A percentile compares a stretch with the other conserved stretches of the same genome.
These are phyloP conservation scores for Penicillium sp. DNA, from an alignment of 2,329 filamentous ascomycete genomes.

Conservation along the genomic window DNA sequence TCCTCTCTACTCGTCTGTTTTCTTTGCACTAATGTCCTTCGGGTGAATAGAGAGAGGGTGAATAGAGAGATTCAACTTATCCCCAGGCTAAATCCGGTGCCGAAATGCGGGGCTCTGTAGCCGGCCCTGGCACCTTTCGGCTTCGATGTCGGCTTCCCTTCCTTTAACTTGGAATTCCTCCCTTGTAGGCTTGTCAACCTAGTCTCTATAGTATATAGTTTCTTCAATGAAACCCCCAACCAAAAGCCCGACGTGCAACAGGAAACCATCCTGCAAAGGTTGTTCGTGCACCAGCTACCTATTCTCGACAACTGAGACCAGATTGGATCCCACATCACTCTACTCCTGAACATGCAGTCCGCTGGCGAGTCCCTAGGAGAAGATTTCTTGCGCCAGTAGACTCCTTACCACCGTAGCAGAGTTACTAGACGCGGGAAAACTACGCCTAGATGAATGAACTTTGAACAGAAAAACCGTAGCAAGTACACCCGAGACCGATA, in stretches of 20 bases:
- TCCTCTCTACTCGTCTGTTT: not conserved
- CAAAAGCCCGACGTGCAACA: not conserved
- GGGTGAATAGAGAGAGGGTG: not conserved
- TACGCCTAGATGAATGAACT: not conserved
- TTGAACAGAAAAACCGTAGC: conserved; percentile 13
- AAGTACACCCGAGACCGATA: too few species aligned
- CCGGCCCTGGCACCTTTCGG: not conserved
- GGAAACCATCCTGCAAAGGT: not conserved
- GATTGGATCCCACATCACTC: too few species aligned
- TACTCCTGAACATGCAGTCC: not conserved
- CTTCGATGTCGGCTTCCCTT: not conserved
- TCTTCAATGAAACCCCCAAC: not conserved
- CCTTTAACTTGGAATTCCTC: not conserved
- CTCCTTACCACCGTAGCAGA: not conserved
- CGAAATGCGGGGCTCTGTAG: not conserved
- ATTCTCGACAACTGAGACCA: too few species aligned
- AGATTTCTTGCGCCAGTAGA: not conserved
- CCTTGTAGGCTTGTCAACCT: not conserved
- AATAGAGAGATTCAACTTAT: not conserved
- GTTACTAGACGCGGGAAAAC: not conserved
- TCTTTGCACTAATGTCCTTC: not conserved
- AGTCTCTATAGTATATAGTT: not conserved
- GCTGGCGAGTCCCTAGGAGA: not conserved
- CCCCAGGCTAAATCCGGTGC: not conserved
- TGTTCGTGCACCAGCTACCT: too few species aligned